These are phyloP conservation scores for Neoboletus brunneissimus DNA, from an alignment of 768 basidiomycete species.

Conservation along the genomic window DNA sequence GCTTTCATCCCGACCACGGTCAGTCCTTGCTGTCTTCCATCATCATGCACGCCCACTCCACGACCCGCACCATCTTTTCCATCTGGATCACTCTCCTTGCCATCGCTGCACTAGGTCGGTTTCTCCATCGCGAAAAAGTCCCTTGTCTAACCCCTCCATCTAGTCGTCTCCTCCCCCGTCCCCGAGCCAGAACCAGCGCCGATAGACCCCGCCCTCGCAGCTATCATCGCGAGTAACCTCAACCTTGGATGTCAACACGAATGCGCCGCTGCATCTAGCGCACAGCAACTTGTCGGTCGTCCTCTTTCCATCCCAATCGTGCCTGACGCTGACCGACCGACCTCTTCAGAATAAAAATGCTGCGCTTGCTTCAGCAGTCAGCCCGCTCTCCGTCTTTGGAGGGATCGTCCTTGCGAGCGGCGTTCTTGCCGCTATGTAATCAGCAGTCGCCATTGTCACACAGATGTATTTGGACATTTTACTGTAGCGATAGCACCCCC, in stretches of 20 bases:
- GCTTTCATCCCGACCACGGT: neutral
- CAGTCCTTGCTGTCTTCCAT: neutral
- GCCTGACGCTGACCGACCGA: neutral
- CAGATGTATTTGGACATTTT: conserved; percentile 9
- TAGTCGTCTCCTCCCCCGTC: conserved; percentile 25
- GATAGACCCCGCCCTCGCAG: conserved; percentile 19
- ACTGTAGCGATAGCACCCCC: conserved; percentile 16
- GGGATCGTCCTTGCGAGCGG: conserved; percentile 20
- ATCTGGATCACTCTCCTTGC: conserved; percentile 23
- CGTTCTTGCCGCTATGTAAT: conserved; percentile 20
- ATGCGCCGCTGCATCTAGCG: conserved; percentile 18
- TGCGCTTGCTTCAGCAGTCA: conserved; percentile 19
- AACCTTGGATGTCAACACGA: conserved; percentile 25
- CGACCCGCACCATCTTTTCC: conserved; percentile 15
- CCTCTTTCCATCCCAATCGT: neutral
- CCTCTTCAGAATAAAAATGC: conserved; percentile 17
- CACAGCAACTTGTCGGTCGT: conserved; percentile 21
- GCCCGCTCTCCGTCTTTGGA: conserved; percentile 21
- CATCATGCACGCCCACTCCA: conserved; percentile 13
- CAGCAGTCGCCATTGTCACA: neutral
- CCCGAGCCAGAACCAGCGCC: conserved; percentile 24
- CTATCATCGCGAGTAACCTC: conserved; percentile 22
- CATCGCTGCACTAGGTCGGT: conserved; percentile 21
- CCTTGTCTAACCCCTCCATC: neutral
- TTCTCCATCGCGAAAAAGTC: too few relatives aligned